These are phyloP conservation scores for Dictyostelium purpureum DNA, from an alignment of 78 protist genomes.

Conservation along the genomic window DNA sequence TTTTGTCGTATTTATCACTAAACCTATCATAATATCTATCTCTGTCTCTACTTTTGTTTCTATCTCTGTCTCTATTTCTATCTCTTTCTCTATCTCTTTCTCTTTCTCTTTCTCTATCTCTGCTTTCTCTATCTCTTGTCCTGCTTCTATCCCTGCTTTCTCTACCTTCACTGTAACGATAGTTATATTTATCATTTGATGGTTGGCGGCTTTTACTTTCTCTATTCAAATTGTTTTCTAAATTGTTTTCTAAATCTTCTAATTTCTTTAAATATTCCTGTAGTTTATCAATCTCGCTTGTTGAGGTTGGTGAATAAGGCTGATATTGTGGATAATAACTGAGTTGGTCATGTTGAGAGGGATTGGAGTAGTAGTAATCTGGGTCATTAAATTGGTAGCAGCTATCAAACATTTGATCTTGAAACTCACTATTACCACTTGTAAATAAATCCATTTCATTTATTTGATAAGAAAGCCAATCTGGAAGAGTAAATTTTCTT, in stretches of 20 bases:
- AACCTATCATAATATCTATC: background rate
- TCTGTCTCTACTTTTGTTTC: background rate
- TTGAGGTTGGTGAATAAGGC: conserved; percentile 17
- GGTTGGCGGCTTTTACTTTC: background rate
- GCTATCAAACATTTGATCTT: background rate
- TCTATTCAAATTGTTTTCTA: background rate
- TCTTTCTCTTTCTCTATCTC: background rate
- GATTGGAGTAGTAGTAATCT: background rate
- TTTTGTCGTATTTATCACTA: conserved; percentile 12
- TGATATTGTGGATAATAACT: background rate
- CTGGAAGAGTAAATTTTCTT: background rate
- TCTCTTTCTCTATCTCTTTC: background rate
- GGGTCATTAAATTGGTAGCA: background rate
- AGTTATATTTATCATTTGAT: background rate
- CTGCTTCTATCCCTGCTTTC: background rate
- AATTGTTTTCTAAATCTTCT: background rate
- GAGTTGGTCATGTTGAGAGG: background rate
- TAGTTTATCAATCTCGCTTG: background rate
- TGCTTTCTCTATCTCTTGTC: background rate
- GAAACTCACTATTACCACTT: background rate
- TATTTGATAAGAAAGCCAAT: conserved; percentile 18
- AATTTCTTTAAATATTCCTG: background rate
- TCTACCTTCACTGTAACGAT: background rate
- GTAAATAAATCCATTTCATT: conserved; percentile 35
- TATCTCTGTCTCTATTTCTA: background rate